Base-by-base conservation (phyloP, 2,329 filamentous ascomycete species). In the Penicillium sumatraense region DNA sequence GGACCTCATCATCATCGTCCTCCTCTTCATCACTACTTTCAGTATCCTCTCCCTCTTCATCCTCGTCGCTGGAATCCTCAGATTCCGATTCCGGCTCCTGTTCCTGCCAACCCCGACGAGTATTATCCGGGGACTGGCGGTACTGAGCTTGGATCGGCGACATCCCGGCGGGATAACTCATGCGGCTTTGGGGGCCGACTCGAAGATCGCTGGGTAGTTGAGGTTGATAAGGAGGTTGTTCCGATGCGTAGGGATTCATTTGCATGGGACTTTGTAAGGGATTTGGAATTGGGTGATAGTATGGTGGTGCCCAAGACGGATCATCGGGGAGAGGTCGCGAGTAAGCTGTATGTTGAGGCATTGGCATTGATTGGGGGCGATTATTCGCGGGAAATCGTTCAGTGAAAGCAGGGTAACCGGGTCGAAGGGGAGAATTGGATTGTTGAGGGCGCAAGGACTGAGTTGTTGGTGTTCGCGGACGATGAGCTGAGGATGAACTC, bases 311-410 rank as follows among this genome's bases (percentile, higher is more conserved):
- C 77, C 75, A 80, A 46, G 78, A 75, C 1, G 72, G 72, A 58
- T 83, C 82, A 51, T 83, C 80, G 26, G 78, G 78, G 21, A 82
- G 70, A 16, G 78, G 75, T 62, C 75, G 75, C 7, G 65, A 45
- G 44, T 62, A 64, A 27, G 69, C 54, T 21, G 70, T 65, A 9
- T 70, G 72, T 45, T 69, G 69, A 11, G 72, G 23, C 40, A 44
- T 26, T 14, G 38, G 72, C 23, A 78, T 76, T 33, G 69, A 70
- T 24, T 73, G 69, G 18, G 71, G 63, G 33, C 63, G 68, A 38
- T 56, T 59, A 29, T 78, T 75, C 2, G 78, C 72, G 36, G 67
- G 41, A 65, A 68, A 70, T 20, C 72, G 67, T 21, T 77, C 65
- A 1, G 62, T 57, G 10, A 67, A 67, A 24, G 67, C 71, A 54